Evolutionary conservation across 257 asterid genomes (phyloP).

Genomic region (Salvia miltiorrhiza): DNA sequence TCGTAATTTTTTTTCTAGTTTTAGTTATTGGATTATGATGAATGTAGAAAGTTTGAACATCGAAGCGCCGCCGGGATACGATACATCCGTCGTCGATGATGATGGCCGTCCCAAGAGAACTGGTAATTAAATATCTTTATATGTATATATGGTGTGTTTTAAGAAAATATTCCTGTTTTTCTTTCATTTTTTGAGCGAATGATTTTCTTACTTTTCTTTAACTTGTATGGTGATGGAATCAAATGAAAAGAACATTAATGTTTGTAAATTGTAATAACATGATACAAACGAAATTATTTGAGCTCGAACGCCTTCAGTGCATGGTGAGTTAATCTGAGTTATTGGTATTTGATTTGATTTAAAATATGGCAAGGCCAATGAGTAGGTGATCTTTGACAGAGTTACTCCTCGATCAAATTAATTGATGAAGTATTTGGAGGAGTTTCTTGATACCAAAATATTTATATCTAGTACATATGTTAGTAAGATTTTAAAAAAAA

Average conservation of each 20-base stretch:
- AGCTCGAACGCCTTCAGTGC: no score
- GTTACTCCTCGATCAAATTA: no score
- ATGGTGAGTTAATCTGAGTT: background rate
- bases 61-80: constrained; percentile 18
- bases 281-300: background rate
- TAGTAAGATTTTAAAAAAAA: no score
- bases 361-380: no score
- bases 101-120: constrained; percentile 47
- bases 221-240: background rate
- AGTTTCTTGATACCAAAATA: no score
- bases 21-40: no score
- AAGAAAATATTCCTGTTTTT: no score
- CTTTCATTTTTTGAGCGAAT: no score
- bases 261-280: background rate
- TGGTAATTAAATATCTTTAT: constrained; percentile 15
- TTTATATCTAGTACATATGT: no score
- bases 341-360: background rate
- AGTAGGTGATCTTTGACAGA: background rate
- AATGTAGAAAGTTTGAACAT: constrained; percentile 8
- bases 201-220: background rate
- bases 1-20: no score
- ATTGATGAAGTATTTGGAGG: no score
- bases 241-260: background rate
- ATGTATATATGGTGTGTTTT: background rate
- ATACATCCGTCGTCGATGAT: constrained; percentile 37